Base-by-base conservation (phyloP, 495 filamentous ascomycete species). In the Pyrenopolyporus hunteri region DNA sequence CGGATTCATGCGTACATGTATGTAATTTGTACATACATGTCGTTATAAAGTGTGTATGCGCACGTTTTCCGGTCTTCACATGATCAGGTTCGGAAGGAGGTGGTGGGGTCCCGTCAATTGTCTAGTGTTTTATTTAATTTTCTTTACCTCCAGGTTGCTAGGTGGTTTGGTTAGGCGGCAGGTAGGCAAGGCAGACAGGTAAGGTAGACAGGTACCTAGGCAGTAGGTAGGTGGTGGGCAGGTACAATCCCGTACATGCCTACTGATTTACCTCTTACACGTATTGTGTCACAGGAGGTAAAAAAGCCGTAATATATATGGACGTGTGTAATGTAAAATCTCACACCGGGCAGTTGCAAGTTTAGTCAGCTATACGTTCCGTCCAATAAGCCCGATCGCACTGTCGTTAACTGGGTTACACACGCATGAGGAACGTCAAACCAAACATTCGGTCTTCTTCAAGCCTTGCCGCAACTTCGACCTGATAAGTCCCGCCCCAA, bases 321-420 rank as follows among this genome's bases (percentile, higher is more conserved):
- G 63, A 26, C 23, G 6, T 1, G 14, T 23, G 8, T 20, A 23
- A 11, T 20, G n/a, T n/a, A n/a, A n/a, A 46, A 29, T 71, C 69
- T 71, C 63, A 71, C 68, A 70, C 69, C 66, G 66, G 59, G 31
- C 64, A 54, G 55, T 67, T 65, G n/a, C 57, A 66, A 66, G 63
- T 59, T 62, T 61, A 46, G 59, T 65, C 66, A 67, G 62, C 64
- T 69, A 66, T 59, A 53, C 17, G 16, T 13, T 35, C 33, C 46
- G 39, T 49, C 68, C 65, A 71, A 71, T 71, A 49, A 62, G 47
- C 56, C 51, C 6, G 36, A 33, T 49, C 37, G 39, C 23, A 22
- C 33, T 35, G 44, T 36, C 19, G 40, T n/a, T n/a, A n/a, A 32
- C 62, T 56, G 39, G 56, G 56, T 60, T 65, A 65, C 62, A 55